phyloP scores from a whole-genome alignment of 2,329 filamentous ascomycete species.

The Diplodia scrobiculata region DNA sequence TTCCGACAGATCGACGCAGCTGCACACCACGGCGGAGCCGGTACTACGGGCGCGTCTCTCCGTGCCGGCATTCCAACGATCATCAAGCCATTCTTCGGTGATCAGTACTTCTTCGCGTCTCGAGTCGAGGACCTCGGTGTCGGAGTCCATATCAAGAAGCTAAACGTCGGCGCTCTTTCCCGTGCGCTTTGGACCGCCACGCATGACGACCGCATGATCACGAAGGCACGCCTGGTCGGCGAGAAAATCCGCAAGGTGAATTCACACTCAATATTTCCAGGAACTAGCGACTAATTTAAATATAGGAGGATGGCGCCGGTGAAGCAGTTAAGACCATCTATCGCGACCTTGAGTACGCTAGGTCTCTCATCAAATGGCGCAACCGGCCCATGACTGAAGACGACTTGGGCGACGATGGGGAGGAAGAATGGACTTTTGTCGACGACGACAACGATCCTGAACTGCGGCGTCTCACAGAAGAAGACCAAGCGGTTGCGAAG shows the following conservation, averaged over 20 bases:
- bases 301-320: conserved; percentile 83
- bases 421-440: conserved; percentile 90
- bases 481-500: neutral
- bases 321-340: conserved; percentile 91
- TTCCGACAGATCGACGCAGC: conserved; percentile 92
- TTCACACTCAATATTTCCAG: no score
- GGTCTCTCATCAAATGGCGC: conserved; percentile 68
- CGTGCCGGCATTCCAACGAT: conserved; percentile 91
- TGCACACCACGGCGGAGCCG: conserved; percentile 90
- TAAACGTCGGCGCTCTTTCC: conserved; percentile 83
- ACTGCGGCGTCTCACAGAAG: conserved; percentile 30
- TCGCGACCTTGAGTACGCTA: conserved; percentile 90
- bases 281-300: conserved; percentile 35
- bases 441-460: conserved; percentile 60
- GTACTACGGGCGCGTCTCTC: conserved; percentile 90
- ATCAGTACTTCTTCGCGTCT: conserved; percentile 93
- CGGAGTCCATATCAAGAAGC: conserved; percentile 82
- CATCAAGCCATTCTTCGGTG: conserved; percentile 94
- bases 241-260: conserved; percentile 81
- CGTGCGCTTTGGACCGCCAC: conserved; percentile 89
- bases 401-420: conserved; percentile 59
- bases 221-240: conserved; percentile 78
- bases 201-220: conserved; percentile 86
- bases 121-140: conserved; percentile 92
- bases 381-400: conserved; percentile 30